Evolutionary conservation across 2,329 filamentous ascomycete genomes (phyloP), one percentile per base, ranked within the genome.

Genomic region (Fusarium stilboides): DNA sequence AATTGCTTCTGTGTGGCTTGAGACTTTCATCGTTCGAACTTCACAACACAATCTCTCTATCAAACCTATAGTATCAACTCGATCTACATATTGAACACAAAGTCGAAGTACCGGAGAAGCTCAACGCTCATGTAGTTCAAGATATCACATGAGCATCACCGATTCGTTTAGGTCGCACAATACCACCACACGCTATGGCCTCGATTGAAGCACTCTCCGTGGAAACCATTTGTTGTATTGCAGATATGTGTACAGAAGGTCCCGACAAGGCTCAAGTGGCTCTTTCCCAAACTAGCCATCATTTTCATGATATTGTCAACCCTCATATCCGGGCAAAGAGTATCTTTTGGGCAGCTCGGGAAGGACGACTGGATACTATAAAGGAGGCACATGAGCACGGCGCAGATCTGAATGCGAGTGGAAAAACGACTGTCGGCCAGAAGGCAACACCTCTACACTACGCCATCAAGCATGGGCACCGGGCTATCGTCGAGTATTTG

Each of bases 401-500:
- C 28, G 54, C 49, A 10, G 44, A 45, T 36, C 26, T 68, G 44
- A 53, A 45, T 28, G 17, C 43, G 8, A 55, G 46, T 19, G 57
- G 62, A 33, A n/a, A 24, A 3, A 65, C 36, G 13, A 49, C 31
- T 10, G 6, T n/a, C 15, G 28, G 26, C 13, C 34, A 52, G 17
- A 40, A 31, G 13, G 65, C 37, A 2, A 56, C 51, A 5, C 59
- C 54, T 33, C 50, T 72, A 4, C 51, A 65, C 15, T 60, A 62
- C 22, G 42, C 59, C 8, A 65, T 68, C 5, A 24, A 57, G 20
- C 37, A 72, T 15, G 51, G 47, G 1, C 50, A 72, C 60, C 42
- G 51, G 4, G 56, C 53, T 13, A 45, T 65, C n/a, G 4, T 62
- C 12, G 62, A 68, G 17, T 72, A 53, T 13, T 36, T 72, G 26